Conservation (phyloP, 2,329 filamentous ascomycete genomes). For the Phialophora verrucosa region DNA sequence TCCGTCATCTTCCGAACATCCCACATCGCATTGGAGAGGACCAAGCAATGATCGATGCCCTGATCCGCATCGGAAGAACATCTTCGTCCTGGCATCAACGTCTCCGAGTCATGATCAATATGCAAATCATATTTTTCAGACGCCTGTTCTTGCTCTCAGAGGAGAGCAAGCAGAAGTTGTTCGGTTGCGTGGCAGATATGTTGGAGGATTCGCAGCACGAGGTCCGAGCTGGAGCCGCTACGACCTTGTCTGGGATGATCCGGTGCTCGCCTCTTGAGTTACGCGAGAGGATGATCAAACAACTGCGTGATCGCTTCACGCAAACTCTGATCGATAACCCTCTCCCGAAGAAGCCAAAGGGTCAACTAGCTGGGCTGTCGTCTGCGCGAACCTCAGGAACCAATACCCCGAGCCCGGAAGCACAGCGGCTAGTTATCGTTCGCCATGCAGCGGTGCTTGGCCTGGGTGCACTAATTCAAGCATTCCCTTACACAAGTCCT, state of each 20-base stretch:
- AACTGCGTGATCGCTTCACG: conserved; percentile 80
- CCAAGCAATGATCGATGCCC: conserved; percentile 77
- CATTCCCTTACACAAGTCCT: conserved; percentile 93
- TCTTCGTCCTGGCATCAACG: conserved; percentile 94
- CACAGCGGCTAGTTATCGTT: conserved; percentile 76
- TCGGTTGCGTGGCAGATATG: conserved; percentile 95
- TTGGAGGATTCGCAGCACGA: conserved; percentile 89
- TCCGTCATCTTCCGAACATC: conserved; percentile 93
- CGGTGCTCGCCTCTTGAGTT: conserved; percentile 85
- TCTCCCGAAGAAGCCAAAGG: conserved; percentile 71
- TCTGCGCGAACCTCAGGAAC: conserved; percentile 53
- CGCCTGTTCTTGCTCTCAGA: conserved; percentile 84
- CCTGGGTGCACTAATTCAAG: conserved; percentile 86
- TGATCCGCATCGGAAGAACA: conserved; percentile 85
- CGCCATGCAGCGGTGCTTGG: conserved; percentile 92
- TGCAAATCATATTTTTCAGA: conserved; percentile 98
- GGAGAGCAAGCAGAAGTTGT: conserved; percentile 77
- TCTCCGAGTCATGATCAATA: conserved; percentile 91
- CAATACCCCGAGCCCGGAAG: conserved; percentile 58
- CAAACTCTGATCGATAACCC: conserved; percentile 79
- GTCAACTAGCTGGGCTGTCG: conserved; percentile 39
- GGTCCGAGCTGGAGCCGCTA: conserved; percentile 89
- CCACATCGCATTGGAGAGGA: conserved; percentile 88
- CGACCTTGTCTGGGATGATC: conserved; percentile 96
- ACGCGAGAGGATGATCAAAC: conserved; percentile 75